These are phyloP conservation scores for Mycena metata DNA, from an alignment of 768 basidiomycete genomes.

Conservation along the genomic window DNA sequence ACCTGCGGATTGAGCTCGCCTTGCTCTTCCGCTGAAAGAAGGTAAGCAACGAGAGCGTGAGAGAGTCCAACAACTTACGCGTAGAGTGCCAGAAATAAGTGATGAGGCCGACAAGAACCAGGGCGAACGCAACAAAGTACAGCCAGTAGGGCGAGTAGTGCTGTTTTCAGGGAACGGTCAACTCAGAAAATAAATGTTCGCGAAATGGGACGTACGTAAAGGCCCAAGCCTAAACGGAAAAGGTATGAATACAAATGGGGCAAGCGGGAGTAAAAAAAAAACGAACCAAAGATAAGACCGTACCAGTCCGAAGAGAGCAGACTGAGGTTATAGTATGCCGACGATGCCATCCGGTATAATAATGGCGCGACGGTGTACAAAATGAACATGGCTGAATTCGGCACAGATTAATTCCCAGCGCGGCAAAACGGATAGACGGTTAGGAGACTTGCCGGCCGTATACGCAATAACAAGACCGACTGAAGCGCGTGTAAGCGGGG, in stretches of 20 bases:
- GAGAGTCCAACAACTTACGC: conserved; percentile 62
- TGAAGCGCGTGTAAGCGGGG: conserved; percentile 34
- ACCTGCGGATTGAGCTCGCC: conserved; percentile 71
- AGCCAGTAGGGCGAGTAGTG: conserved; percentile 90
- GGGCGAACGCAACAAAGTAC: conserved; percentile 84
- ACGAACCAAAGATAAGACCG: conserved; percentile 81
- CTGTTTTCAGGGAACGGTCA: conserved; percentile 53
- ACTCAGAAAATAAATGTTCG: conserved; percentile 9
- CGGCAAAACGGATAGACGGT: conserved; percentile 18
- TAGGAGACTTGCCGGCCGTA: conserved; percentile 49
- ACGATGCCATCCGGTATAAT: conserved; percentile 87
- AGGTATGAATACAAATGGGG: conserved; percentile 21
- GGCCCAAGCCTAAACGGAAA: conserved; percentile 57
- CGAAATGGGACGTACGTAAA: conserved; percentile 56
- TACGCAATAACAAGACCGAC: conserved; percentile 62
- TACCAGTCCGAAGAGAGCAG: conserved; percentile 92
- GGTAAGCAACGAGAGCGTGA: not conserved
- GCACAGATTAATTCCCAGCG: conserved; percentile 12
- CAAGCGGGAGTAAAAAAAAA: conserved; percentile 19
- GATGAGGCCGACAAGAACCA: conserved; percentile 80
- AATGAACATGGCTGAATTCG: conserved; percentile 79
- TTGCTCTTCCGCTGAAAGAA: conserved; percentile 75
- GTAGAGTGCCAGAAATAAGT: conserved; percentile 90
- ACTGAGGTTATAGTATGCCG: conserved; percentile 87
- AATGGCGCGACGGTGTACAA: conserved; percentile 90